Conservation (phyloP, 2,329 filamentous ascomycete genomes). For the Pseudogymnoascus sp. region DNA sequence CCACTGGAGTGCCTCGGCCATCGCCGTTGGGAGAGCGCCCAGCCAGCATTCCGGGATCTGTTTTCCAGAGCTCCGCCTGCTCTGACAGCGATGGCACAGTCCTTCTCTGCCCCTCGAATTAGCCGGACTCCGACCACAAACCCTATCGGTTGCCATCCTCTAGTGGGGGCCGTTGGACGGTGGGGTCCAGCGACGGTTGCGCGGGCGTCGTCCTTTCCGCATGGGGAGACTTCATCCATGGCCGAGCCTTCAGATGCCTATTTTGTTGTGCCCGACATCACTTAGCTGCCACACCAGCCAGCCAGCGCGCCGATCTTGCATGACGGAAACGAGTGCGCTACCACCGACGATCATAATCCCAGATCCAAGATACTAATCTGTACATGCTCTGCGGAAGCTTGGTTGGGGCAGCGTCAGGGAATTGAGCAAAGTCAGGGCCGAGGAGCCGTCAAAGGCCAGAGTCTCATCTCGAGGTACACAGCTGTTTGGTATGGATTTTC, state of each 20-base stretch:
- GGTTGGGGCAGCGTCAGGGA: background rate
- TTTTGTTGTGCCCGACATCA: slow-evolving; percentile 4
- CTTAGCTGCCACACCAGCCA: slow-evolving; percentile 1
- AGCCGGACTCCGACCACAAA: background rate
- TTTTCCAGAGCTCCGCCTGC: background rate
- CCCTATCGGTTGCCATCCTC: slow-evolving; percentile 5
- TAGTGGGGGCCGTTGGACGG: background rate
- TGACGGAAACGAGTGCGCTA: background rate
- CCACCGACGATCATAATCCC: slow-evolving; percentile 9
- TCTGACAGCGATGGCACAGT: slow-evolving; percentile 6
- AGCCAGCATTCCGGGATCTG: background rate
- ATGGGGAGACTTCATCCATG: background rate
- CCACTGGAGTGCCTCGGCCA: background rate
- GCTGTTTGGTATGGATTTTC: background rate
- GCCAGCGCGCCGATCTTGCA: background rate
- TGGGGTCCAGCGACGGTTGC: background rate
- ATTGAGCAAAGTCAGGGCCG: background rate
- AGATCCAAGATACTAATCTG: background rate
- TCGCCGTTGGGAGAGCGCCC: background rate
- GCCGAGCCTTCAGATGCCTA: background rate
- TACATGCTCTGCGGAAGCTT: slow-evolving; percentile 2
- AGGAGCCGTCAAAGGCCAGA: background rate
- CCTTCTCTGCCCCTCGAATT: background rate
- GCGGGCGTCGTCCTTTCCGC: background rate
- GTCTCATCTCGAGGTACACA: background rate